Percentiles rank a stretch among this genome's conserved stretches.
Evolutionary conservation across 371 early-diverging fungal genomes (phyloP).

Genomic region (Lichtheimia hyalospora): DNA sequence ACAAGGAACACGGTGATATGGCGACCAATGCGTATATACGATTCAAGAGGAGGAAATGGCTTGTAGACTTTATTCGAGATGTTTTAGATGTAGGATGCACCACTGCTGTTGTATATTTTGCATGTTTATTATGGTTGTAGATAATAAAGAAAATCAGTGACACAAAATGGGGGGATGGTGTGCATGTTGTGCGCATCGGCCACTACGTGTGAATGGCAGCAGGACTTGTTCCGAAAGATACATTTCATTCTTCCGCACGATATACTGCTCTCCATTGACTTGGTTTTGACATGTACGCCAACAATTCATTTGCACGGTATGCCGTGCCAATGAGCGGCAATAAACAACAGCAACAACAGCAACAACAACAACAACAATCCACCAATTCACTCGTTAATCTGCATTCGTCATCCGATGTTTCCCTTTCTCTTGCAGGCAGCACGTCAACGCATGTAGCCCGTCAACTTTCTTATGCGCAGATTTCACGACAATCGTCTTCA

Average conservation of each 20-base stretch:
- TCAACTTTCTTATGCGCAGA: slow-evolving; percentile 69
- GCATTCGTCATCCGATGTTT: slow-evolving; percentile 23
- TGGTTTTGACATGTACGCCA: slow-evolving; percentile 32
- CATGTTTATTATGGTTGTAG: background rate
- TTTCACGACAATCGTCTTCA: slow-evolving; percentile 75
- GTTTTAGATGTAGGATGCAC: background rate
- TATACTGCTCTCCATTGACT: slow-evolving; percentile 18
- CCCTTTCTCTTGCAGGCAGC: slow-evolving; percentile 3
- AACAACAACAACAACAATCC: slow-evolving; percentile 4
- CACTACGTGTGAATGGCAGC: background rate
- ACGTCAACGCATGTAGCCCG: slow-evolving; percentile 65
- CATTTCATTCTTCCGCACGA: slow-evolving; percentile 15
- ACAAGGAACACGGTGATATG: background rate
- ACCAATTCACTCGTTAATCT: slow-evolving; percentile 11
- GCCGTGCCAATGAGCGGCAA: slow-evolving; percentile 44
- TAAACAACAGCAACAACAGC: slow-evolving; percentile 17
- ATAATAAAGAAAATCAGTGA: background rate
- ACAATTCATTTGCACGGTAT: slow-evolving; percentile 43
- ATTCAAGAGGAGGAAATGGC: background rate
- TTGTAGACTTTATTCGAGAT: background rate
- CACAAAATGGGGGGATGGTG: background rate
- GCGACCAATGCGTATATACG: background rate
- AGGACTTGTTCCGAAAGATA: background rate
- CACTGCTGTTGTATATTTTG: background rate
- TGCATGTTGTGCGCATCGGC: background rate